Evolutionary conservation across 2,329 filamentous ascomycete genomes (phyloP), one percentile per base, ranked within the genome.

Genomic region (Graphilbum fragrans): DNA sequence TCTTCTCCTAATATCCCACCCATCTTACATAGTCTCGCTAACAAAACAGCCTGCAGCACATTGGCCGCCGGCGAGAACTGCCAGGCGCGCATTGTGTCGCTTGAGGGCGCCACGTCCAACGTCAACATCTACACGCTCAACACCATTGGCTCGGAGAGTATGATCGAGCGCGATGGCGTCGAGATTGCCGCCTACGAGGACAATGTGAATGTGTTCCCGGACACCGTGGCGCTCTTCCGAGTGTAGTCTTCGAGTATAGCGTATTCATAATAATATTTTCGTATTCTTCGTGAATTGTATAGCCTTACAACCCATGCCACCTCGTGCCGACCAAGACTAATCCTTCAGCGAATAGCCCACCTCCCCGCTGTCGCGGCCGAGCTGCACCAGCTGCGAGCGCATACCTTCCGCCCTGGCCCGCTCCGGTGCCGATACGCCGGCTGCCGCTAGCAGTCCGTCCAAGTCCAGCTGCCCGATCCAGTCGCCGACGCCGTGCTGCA

Each of bases 401-500:
- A 86, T 86, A 20, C 52, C 70, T 55, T 75, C 70, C 1, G 81
- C 80, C 47, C 63, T 67, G 48, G 63, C 57, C 37, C 50, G 58
- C 47, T 63, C 66, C n/a, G 3, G 21, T 34, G 12, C 17, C 25
- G 1, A 5, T 36, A 17, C 42, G 39, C 5, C 21, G 14, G 34
- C 7, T 51, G 17, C 35, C 16, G 19, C 19, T 9, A 37, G 57
- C 44, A 78, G 51, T 14, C 46, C 57, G 27, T 58, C 6, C n/a
- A 19, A 17, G n/a, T 60, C 42, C 86, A 74, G 52, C 79, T 69
- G 46, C 74, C 66, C 67, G 7, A 82, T 77, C 78, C 79, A 86
- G 35, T 61, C 64, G 4, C 79, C 79, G 19, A 86, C 67, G 4
- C 79, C 82, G 60, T 86, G 82, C 67, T 86, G 82, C 53, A 86